Base-by-base conservation (phyloP, 768 basidiomycete genomes). In the Crepidotus variabilis region DNA sequence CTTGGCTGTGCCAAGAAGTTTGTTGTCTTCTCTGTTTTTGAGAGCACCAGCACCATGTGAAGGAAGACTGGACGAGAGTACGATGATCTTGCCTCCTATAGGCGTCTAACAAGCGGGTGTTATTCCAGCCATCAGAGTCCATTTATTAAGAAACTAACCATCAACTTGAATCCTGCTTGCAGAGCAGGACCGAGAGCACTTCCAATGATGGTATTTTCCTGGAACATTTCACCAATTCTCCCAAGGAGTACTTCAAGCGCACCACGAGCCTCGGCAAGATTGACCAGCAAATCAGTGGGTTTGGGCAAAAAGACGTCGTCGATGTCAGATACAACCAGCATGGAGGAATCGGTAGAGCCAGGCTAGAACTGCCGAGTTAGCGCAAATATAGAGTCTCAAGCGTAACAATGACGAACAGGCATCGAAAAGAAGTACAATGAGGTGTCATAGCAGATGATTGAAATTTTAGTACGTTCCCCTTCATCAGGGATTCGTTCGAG, bases 231-330 rank as follows among this genome's bases (percentile, higher is more conserved):
- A 63, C 87, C 90, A 54, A 99, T 79, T 52, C 89, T 78, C 16
- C 86, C 83, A 1, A 99, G 81, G 21, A 99, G 81, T 14, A 79
- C 73, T 68, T 98, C 96, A 47, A 98, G 72, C 1, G 88, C 85
- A 0, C 84, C 75, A 43, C 90, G 85, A 9, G 88, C 81, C 73
- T 98, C 97, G 11, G 85, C 81, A 58, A 98, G 76, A 76, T 98
- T 98, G 66, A 98, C 90, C 33, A 98, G 85, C n/a, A 98, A 79
- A 69, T 98, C 96, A 49, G 84, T 91, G 3, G 97, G 97, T 72
- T 96, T 95, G 2, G 97, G 97, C 22, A 99, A 77, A 81, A 98
- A 99, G 53, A 98, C 93, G 62, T 99, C 97, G 34, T 98, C 94
- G 39, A 94, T 84, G 69, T 99, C 97, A 0, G 94, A 92, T 7